A percentile compares a stretch with the other conserved stretches of the same genome.
These are phyloP conservation scores for Phyllosticta citriasiana DNA, from an alignment of 2,329 filamentous ascomycete genomes.

Conservation along the genomic window DNA sequence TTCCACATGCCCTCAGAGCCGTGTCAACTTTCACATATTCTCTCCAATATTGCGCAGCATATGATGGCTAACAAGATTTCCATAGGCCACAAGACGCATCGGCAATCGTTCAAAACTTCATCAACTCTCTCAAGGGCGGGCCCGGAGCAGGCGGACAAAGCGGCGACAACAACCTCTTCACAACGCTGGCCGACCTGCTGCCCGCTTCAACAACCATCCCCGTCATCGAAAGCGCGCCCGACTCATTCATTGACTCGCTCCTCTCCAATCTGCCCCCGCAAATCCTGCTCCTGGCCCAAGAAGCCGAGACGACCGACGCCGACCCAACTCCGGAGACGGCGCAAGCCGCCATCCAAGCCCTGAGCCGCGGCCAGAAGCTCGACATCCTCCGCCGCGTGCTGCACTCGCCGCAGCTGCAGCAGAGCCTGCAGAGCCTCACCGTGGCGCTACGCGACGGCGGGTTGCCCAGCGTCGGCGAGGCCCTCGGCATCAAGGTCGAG, in stretches of 20 bases:
- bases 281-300: constrained; percentile 66
- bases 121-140: constrained; percentile 65
- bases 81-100: constrained; percentile 51
- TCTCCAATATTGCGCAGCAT: background rate
- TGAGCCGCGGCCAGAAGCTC: constrained; percentile 69
- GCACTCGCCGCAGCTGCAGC: constrained; percentile 80
- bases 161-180: constrained; percentile 52
- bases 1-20: constrained; percentile 3
- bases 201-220: constrained; percentile 68
- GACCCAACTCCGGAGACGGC: constrained; percentile 60
- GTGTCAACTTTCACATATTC: background rate
- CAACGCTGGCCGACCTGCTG: constrained; percentile 77
- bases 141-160: constrained; percentile 28
- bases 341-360: constrained; percentile 62
- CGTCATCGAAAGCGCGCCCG: constrained; percentile 58
- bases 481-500: constrained; percentile 67
- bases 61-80: constrained; percentile 1
- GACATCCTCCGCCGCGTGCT: constrained; percentile 70
- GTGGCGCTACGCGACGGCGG: constrained; percentile 85
- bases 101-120: constrained; percentile 74
- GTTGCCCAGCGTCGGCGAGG: constrained; percentile 79
- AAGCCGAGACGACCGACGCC: constrained; percentile 49
- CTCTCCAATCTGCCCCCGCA: constrained; percentile 69
- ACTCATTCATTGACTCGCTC: constrained; percentile 59
- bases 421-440: constrained; percentile 75